Evolutionary conservation across 371 early-diverging fungal genomes (phyloP).

Genomic region (Mucor sp.): DNA sequence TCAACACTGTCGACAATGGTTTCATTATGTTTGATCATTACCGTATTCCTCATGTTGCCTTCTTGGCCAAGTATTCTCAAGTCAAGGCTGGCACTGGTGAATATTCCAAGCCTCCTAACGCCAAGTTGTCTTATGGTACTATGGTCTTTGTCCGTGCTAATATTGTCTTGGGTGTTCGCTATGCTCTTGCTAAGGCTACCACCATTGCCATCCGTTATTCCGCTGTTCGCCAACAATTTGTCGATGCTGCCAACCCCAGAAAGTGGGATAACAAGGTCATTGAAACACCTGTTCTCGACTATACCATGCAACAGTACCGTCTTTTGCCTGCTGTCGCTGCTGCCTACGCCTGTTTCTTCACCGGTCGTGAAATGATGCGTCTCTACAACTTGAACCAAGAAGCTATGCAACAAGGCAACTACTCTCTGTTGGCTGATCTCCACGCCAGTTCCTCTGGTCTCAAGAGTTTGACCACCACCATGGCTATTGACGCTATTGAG

Average conservation of each 20-base stretch:
- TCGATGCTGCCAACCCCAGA: conserved; percentile 45
- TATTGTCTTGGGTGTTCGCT: conserved; percentile 56
- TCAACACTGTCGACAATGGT: conserved; percentile 83
- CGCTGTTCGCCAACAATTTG: conserved; percentile 52
- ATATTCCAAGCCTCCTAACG: conserved; percentile 68
- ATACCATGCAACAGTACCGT: conserved; percentile 76
- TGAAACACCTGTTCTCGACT: conserved; percentile 75
- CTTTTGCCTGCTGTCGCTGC: conserved; percentile 72
- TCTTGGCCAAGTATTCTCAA: conserved; percentile 79
- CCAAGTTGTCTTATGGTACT: conserved; percentile 77
- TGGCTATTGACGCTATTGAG: conserved; percentile 76
- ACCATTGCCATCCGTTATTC: conserved; percentile 54
- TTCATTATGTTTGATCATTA: conserved; percentile 77
- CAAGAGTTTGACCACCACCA: conserved; percentile 78
- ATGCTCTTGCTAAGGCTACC: conserved; percentile 59
- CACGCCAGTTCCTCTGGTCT: conserved; percentile 86
- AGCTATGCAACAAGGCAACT: conserved; percentile 58
- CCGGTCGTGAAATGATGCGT: conserved; percentile 62
- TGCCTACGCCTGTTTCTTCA: conserved; percentile 73
- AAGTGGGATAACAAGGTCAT: conserved; percentile 40
- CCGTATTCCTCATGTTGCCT: conserved; percentile 76
- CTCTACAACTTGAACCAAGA: conserved; percentile 62
- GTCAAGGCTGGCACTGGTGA: conserved; percentile 68
- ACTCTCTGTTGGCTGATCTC: conserved; percentile 69
- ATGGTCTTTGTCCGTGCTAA: conserved; percentile 76